Evolutionary conservation across 106 monocot species (phyloP).

Genomic region (Dioscorea alata): DNA sequence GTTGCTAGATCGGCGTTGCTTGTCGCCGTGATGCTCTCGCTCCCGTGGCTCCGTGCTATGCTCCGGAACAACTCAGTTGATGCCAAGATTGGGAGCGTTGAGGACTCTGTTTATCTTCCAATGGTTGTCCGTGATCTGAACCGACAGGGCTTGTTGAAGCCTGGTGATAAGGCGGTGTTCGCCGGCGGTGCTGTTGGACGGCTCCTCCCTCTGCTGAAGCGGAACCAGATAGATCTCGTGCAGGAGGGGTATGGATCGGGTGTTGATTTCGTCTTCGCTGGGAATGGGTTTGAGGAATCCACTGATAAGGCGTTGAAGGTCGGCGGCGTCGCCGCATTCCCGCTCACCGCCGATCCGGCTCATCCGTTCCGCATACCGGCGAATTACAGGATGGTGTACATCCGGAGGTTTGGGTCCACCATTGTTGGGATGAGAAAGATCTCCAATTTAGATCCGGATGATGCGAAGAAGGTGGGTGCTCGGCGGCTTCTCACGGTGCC

Average conservation of each 20-base stretch:
- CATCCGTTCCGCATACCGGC: slow-evolving; percentile 10
- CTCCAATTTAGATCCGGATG: not conserved
- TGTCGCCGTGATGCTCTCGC: slow-evolving; percentile 19
- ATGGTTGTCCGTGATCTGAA: slow-evolving; percentile 28
- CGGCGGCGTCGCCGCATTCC: slow-evolving; percentile 41
- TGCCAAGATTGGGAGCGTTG: too few relatives aligned
- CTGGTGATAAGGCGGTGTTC: slow-evolving; percentile 28
- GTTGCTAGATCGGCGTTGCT: slow-evolving; percentile 30
- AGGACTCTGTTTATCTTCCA: too few relatives aligned
- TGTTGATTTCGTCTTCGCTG: slow-evolving; percentile 30
- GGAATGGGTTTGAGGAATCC: slow-evolving; percentile 2
- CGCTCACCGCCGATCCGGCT: too few relatives aligned
- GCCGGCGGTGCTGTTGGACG: slow-evolving; percentile 24
- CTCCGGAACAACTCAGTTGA: slow-evolving; percentile 1
- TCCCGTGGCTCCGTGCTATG: slow-evolving; percentile 25
- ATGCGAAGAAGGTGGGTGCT: not conserved
- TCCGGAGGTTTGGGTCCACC: slow-evolving; percentile 26
- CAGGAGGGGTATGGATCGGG: not conserved
- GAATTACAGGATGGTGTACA: slow-evolving; percentile 43
- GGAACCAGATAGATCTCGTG: slow-evolving; percentile 24
- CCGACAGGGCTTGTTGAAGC: slow-evolving; percentile 35
- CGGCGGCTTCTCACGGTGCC: slow-evolving; percentile 41
- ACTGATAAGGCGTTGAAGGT: slow-evolving; percentile 31
- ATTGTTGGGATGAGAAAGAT: slow-evolving; percentile 45
- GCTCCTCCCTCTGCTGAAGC: slow-evolving; percentile 16